phyloP scores from a whole-genome alignment of 148 eudicot species.

The Bassia scoparia region DNA sequence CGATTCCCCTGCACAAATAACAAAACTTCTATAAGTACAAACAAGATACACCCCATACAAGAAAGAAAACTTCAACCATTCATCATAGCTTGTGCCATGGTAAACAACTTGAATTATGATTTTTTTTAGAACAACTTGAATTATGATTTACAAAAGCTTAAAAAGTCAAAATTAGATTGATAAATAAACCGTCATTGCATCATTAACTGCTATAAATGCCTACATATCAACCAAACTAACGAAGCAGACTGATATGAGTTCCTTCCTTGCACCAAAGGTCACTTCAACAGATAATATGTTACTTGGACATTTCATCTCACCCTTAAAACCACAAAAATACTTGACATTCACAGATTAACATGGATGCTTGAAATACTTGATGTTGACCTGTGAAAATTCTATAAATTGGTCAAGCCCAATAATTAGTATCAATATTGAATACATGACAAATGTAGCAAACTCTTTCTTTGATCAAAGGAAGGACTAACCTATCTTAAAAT shows the following conservation, averaged over 20 bases:
- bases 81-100: background rate
- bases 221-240: background rate
- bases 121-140: no score
- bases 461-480: background rate
- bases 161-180: no score
- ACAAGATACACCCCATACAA: background rate
- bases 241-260: background rate
- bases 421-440: background rate
- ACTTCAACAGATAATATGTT: background rate
- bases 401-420: background rate
- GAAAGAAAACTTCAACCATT: background rate
- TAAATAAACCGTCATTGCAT: background rate
- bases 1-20: constrained; percentile 36
- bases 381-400: background rate
- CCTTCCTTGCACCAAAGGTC: background rate
- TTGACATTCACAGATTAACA: background rate
- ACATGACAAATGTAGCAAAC: background rate
- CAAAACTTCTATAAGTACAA: constrained; percentile 6
- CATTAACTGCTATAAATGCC: background rate
- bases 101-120: no score
- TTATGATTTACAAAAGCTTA: no score
- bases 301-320: background rate
- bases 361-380: background rate
- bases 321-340: background rate
- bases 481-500: background rate